These are phyloP conservation scores for Cytospora schulzeri DNA, from an alignment of 2,329 filamentous ascomycete species.

Conservation along the genomic window DNA sequence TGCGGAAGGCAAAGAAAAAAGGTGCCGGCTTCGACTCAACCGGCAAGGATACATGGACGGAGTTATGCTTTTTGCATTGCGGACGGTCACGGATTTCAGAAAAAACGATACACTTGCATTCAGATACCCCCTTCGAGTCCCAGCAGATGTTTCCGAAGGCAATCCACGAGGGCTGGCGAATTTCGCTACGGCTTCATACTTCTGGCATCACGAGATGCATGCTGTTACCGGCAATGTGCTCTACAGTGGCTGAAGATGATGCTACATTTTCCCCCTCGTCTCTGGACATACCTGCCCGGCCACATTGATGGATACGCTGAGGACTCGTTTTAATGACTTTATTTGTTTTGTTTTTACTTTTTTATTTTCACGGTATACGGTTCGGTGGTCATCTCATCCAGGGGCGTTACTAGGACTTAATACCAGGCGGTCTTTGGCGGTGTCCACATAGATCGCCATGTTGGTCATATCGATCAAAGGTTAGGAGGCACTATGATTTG, in stretches of 20 bases:
- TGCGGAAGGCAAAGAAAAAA: neutral
- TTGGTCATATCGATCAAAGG: conserved; percentile 14
- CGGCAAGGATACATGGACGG: conserved; percentile 19
- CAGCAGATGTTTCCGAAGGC: conserved; percentile 19
- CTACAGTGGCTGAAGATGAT: neutral
- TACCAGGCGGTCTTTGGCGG: conserved; percentile 25
- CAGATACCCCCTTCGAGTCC: conserved; percentile 27
- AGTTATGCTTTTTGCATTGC: conserved; percentile 26
- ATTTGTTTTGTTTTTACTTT: conserved; percentile 28
- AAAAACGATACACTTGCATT: conserved; percentile 29
- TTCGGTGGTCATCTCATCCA: conserved; percentile 25
- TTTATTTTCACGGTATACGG: conserved; percentile 32
- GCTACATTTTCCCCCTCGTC: conserved; percentile 3
- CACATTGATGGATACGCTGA: conserved; percentile 14
- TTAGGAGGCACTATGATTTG: conserved; percentile 9
- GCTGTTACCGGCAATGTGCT: neutral
- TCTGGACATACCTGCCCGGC: neutral
- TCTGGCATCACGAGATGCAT: neutral
- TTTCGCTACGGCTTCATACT: neutral
- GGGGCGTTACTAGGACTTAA: conserved; percentile 26
- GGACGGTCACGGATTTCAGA: conserved; percentile 26
- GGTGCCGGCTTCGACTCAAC: neutral
- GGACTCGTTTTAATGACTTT: conserved; percentile 24
- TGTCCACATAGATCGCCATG: conserved; percentile 20
- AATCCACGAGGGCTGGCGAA: conserved; percentile 3